These are phyloP conservation scores for Hypomyces perniciosus DNA, from an alignment of 2,329 filamentous ascomycete genomes.

Conservation along the genomic window DNA sequence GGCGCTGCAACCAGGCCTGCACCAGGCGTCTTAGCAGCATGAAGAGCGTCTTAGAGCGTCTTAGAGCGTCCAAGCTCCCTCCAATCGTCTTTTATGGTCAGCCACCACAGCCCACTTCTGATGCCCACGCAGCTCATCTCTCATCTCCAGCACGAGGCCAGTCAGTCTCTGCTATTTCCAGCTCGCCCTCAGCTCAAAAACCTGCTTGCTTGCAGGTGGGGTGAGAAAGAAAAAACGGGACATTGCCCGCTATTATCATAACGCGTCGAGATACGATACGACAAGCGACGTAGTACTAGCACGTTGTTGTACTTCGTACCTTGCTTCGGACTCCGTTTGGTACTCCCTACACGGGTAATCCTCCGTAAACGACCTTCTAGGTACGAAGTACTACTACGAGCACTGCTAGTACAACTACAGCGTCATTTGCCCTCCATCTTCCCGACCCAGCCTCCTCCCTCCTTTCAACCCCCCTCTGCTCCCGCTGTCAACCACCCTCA, in stretches of 20 bases:
- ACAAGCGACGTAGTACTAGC: background rate
- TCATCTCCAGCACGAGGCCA: background rate
- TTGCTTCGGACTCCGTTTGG: no score
- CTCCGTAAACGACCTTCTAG: no score
- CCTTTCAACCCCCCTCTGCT: background rate
- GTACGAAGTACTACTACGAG: no score
- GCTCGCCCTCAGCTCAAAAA: constrained; percentile 9
- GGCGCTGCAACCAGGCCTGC: background rate
- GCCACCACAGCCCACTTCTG: background rate
- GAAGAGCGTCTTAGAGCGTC: no score
- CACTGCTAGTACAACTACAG: no score
- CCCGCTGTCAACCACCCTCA: background rate
- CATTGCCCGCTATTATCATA: background rate
- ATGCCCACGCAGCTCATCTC: constrained; percentile 2
- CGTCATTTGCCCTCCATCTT: no score
- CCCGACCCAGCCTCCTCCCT: constrained; percentile 3
- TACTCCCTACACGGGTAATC: no score
- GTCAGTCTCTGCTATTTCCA: background rate
- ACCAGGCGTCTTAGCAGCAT: no score
- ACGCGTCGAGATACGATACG: background rate
- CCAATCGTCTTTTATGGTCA: background rate
- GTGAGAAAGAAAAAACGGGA: constrained; percentile 3
- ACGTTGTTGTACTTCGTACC: background rate
- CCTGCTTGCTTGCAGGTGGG: constrained; percentile 10
- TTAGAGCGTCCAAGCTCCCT: background rate